A percentile compares a stretch with the other conserved stretches of the same genome.
Evolutionary conservation across 2,329 filamentous ascomycete genomes (phyloP).

Genomic region (Penicillium italicum): DNA sequence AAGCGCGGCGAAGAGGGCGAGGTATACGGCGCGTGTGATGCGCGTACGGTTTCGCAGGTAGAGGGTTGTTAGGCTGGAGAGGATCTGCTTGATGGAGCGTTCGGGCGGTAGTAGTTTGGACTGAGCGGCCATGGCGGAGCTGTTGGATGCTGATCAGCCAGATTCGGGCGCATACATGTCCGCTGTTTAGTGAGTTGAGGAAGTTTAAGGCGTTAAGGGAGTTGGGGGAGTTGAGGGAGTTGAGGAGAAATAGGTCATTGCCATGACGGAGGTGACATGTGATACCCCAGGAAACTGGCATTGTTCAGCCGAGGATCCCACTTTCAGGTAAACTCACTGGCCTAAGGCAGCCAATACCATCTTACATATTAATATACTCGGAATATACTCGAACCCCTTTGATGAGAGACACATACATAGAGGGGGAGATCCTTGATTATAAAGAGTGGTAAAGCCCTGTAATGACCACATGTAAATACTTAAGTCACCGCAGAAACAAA

Average conservation of each 20-base stretch:
- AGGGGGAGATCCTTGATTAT: not conserved
- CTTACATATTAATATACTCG: not conserved
- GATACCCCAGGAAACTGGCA: conserved; percentile 24
- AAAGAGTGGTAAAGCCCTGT: not conserved
- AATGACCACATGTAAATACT: not conserved
- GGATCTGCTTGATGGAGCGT: conserved; percentile 61
- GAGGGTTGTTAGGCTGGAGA: conserved; percentile 64
- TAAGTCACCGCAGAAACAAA: not conserved
- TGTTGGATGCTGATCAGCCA: conserved; percentile 18
- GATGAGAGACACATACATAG: not conserved
- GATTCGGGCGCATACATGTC: conserved; percentile 18
- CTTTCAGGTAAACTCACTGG: not conserved
- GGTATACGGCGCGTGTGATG: conserved; percentile 79
- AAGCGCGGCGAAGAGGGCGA: conserved; percentile 75
- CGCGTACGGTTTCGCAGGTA: conserved; percentile 77
- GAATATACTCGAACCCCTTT: not conserved
- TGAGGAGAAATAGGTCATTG: conserved; percentile 1
- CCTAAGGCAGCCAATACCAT: not conserved
- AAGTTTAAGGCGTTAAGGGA: not conserved
- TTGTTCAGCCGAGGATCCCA: conserved; percentile 21
- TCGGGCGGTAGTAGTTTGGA: conserved; percentile 68
- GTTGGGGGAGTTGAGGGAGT: not conserved
- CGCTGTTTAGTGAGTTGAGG: conserved; percentile 1
- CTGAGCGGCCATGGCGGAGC: conserved; percentile 62
- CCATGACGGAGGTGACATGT: conserved; percentile 20